phyloP scores from a whole-genome alignment of 1,139 yeast genomes.

The Nematodospora anomalae region DNA sequence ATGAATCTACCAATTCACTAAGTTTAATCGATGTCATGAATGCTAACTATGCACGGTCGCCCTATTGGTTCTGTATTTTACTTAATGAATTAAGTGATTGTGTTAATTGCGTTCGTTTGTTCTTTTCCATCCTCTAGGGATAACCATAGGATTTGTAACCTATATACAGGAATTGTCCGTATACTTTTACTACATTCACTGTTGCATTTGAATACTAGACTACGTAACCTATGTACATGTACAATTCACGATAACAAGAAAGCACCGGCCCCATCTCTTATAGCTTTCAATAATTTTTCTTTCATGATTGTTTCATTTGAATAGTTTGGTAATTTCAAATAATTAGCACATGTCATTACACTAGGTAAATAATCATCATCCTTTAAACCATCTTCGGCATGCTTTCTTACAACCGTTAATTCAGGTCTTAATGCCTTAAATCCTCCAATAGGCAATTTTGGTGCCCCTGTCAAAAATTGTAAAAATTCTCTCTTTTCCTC shows the following conservation, averaged over 20 bases:
- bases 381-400: conserved; percentile 60
- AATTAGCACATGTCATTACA: conserved; percentile 98
- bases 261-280: conserved; percentile 86
- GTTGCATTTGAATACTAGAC: too few relatives aligned
- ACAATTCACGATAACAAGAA: conserved; percentile 65
- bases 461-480: conserved; percentile 92
- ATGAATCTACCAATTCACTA: conserved; percentile 30
- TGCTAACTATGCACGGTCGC: too few relatives aligned
- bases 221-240: too few relatives aligned
- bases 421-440: conserved; percentile 80
- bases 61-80: too few relatives aligned
- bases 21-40: conserved; percentile 22
- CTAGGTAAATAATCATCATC: conserved; percentile 92
- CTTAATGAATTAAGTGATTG: too few relatives aligned
- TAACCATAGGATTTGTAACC: too few relatives aligned
- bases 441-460: conserved; percentile 92
- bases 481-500: conserved; percentile 69
- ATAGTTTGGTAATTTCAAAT: conserved; percentile 85
- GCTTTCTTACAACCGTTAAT: conserved; percentile 83
- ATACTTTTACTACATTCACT: too few relatives aligned
- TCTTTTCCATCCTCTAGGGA: neutral
- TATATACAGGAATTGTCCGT: too few relatives aligned
- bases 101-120: too few relatives aligned
- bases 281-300: conserved; percentile 62
- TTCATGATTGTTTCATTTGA: conserved; percentile 60